Evolutionary conservation across 2,329 filamentous ascomycete genomes (phyloP), one percentile per base, ranked within the genome.

Genomic region (Elsinoe arachidis): DNA sequence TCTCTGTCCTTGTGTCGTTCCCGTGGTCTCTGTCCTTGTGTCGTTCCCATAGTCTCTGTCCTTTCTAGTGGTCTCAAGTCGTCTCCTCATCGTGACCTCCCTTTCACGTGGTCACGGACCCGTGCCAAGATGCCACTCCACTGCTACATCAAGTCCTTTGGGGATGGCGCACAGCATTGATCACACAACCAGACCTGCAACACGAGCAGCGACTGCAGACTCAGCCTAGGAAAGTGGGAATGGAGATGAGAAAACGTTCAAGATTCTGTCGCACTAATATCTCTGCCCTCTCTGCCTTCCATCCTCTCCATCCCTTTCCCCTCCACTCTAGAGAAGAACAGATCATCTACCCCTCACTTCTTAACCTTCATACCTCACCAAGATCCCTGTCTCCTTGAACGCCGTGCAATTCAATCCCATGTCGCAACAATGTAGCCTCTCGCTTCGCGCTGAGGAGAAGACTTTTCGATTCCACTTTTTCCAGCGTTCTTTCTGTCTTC

Each of bases 221-320:
- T 3, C 11, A 17, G 23, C 23, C 23, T 3, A 7, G 9, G 9
- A 9, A 7, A 30, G 26, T 5, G 4, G 26, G 9, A 26, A 26
- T 26, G 26, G 26, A 30, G 4, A 30, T 30, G 26, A 30, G n/a
- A 26, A 46, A 26, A 46, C 17, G 6, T 46, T 12, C 6, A n/a
- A 46, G 49, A 53, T 53, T 53, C 49, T 53, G 49, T 53, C 49
- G 49, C 49, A 53, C 49, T 53, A 34, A 38, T n/a, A 30, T 53
- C 34, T 53, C 26, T 35, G 21, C 5, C 19, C 37, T 12, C 34
- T 37, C 37, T 38, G 6, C 2, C 17, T 3, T n/a, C 30, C 14
- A 11, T 9, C 30, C 10, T 23, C 41, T 34, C 17, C 47, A 37
- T 52, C n/a, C 21, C 26, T 6, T 9, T 12, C 47, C 21, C 47